A percentile compares a stretch with the other conserved stretches of the same genome.
phyloP scores from a whole-genome alignment of 2,329 filamentous ascomycete genomes.

The Whalleya microplaca region DNA sequence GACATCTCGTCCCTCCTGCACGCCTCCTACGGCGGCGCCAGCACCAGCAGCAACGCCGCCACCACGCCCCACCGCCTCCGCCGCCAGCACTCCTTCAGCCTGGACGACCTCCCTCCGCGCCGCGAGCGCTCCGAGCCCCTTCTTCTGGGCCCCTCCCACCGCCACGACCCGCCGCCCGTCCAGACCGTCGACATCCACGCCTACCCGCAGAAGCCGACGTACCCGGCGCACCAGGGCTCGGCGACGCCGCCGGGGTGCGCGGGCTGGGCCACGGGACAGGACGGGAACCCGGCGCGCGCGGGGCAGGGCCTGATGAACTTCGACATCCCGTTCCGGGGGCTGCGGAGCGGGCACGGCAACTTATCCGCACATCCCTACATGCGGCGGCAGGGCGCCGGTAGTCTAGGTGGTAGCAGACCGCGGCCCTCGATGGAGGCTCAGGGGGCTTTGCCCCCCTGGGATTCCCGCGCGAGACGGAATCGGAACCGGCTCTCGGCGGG shows the following conservation, averaged over 20 bases:
- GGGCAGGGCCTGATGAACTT: not conserved
- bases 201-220: slow-evolving; percentile 33
- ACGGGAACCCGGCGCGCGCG: slow-evolving; percentile 1
- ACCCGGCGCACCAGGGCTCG: slow-evolving; percentile 24
- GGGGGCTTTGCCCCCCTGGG: not conserved
- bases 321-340: slow-evolving; percentile 22
- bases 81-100: slow-evolving; percentile 39
- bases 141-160: too few relatives aligned
- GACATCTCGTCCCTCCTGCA: slow-evolving; percentile 37
- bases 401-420: not conserved
- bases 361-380: slow-evolving; percentile 26
- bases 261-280: slow-evolving; percentile 2
- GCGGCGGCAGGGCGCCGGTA: not conserved
- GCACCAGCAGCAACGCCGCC: not conserved
- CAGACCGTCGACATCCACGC: slow-evolving; percentile 33
- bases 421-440: not conserved
- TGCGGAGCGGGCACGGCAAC: slow-evolving; percentile 27
- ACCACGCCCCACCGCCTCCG: slow-evolving; percentile 23
- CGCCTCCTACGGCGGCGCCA: slow-evolving; percentile 18
- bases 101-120: slow-evolving; percentile 34
- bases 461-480: too few relatives aligned
- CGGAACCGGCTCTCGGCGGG: too few relatives aligned
- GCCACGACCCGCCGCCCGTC: slow-evolving; percentile 26
- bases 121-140: too few relatives aligned
- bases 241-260: slow-evolving; percentile 19